Base-by-base conservation (phyloP, 169 alveolate species). In the Miamiensis avidus region DNA sequence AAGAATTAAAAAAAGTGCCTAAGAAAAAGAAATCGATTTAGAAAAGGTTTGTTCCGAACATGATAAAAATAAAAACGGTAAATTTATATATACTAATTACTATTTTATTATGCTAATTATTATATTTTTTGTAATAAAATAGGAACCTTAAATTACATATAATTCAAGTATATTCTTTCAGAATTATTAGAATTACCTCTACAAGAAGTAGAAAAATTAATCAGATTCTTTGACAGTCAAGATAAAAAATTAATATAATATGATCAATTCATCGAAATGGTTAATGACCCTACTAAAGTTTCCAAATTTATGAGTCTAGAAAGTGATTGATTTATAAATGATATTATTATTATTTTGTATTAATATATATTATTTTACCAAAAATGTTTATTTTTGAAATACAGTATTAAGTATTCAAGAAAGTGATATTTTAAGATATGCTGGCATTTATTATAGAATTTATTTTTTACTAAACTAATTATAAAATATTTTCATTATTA, bases 41-140 rank as follows among this genome's bases (percentile, higher is more conserved):
- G 82, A 65, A 27, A 33, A 85, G 29, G 77, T 83, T 65, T 90
- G 86, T 65, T 74, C 78, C 33, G 76, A 78, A 0, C 79, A 34
- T 83, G 94, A 90, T 81, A 79, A 79, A 79, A n/a, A 27, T 0
- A 72, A 72, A 49, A 79, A 79, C 29, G 76, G 84, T 79, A 79
- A 75, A 0, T 25, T 31, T 0, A 26, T 33, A 33, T 28, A 26
- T 49, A 28, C 26, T 16, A 11, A 49, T 11, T 49, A 49, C 20
- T 49, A 11, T 49, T 49, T 49, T 11, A 49, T 11, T 11, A 49
- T 11, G 20, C 4, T 49, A 4, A 49, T 49, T 49, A 11, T 11
- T 49, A 49, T 49, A 4, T 49, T 49, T 49, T 49, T 11, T 49
- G 4, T 65, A 0, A 29, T 34, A 26, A 29, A 15, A 6, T 26